A percentile compares a stretch with the other conserved stretches of the same genome.
Evolutionary conservation across 441 rosid genomes (phyloP).

Genomic region (Erodium chrysanthum): DNA sequence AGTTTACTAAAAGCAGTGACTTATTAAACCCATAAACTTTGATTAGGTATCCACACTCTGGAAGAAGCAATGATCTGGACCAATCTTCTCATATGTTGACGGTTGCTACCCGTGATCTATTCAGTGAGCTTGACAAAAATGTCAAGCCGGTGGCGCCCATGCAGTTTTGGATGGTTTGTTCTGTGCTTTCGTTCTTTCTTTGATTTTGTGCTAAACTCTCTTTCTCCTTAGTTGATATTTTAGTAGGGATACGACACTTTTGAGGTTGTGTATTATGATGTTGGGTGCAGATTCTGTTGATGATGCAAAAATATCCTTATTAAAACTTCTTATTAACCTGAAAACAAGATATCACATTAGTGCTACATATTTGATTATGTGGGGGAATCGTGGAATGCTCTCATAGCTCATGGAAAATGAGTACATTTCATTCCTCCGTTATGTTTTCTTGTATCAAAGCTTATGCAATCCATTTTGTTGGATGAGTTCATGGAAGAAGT

Average conservation of each 20-base stretch:
- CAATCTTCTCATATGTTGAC: conserved; percentile 83
- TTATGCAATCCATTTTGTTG: background rate
- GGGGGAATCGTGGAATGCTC: background rate
- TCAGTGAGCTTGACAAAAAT: conserved; percentile 74
- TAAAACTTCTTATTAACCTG: background rate
- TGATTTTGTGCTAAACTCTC: background rate
- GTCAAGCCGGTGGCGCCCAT: conserved; percentile 79
- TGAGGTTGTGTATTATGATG: background rate
- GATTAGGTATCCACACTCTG: conserved; percentile 55
- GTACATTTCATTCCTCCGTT: background rate
- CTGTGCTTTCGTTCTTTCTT: background rate
- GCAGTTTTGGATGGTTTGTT: conserved; percentile 87
- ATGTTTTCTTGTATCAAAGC: background rate
- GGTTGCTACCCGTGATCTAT: conserved; percentile 74
- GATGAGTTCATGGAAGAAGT: background rate
- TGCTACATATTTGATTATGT: background rate
- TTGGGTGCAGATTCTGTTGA: background rate
- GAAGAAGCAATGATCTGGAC: conserved; percentile 61
- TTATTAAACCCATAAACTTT: conserved; percentile 11
- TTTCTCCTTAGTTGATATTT: background rate
- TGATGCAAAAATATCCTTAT: background rate
- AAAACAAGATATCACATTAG: background rate
- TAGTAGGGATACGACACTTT: background rate
- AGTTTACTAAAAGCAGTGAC: background rate
- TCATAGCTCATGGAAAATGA: background rate